Evolutionary conservation across 139 green algal genomes (phyloP).

Genomic region (Chlamydomonas incerta): DNA sequence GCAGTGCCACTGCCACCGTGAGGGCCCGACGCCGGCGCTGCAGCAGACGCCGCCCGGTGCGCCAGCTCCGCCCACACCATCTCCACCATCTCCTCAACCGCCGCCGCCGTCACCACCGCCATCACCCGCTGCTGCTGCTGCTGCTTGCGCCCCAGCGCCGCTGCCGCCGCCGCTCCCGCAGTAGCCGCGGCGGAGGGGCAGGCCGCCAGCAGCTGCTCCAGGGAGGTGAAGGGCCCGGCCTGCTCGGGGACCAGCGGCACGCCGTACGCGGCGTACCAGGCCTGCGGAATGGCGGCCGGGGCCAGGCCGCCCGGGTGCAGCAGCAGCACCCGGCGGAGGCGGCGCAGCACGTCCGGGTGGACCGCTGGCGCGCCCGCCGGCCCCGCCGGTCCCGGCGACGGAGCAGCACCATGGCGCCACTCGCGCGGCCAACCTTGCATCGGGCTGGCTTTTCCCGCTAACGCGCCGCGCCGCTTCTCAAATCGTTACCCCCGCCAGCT

Average conservation of each 20-base stretch:
- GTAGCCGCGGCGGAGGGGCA: background rate
- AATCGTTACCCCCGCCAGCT: no score
- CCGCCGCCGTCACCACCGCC: conserved; percentile 4
- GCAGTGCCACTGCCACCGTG: background rate
- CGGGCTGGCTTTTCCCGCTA: no score
- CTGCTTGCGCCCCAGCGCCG: background rate
- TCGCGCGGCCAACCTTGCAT: no score
- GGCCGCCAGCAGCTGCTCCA: background rate
- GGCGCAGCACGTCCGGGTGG: background rate
- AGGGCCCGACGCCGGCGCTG: background rate
- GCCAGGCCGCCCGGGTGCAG: background rate
- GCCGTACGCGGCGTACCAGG: background rate
- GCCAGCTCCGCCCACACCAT: background rate
- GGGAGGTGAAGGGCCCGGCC: background rate
- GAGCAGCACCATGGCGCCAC: no score
- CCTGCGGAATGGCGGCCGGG: background rate
- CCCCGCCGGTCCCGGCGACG: no score
- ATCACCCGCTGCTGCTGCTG: background rate
- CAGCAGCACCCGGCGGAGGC: conserved; percentile 18
- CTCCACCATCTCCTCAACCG: background rate
- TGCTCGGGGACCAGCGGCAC: background rate
- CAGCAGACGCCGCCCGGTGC: background rate
- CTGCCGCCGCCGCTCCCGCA: background rate
- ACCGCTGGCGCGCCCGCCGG: no score
- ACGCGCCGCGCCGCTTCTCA: no score